Conservation (phyloP, 257 asterid species). For the Schizonepeta tenuifolia region DNA sequence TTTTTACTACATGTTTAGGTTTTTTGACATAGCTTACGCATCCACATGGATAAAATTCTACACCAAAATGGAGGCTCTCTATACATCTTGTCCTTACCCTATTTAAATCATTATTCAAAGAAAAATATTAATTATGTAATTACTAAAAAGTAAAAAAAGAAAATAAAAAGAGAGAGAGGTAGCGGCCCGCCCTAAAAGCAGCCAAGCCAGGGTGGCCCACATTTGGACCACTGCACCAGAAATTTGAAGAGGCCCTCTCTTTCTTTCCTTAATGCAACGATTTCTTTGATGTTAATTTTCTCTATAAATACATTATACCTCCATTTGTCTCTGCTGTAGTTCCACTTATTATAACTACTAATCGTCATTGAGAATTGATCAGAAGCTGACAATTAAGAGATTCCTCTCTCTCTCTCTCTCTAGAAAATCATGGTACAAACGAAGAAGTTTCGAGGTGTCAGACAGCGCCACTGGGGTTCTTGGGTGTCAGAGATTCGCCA, state of each 20-base stretch:
- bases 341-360: not conserved
- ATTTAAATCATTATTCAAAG: not conserved
- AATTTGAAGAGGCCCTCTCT: not conserved
- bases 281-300: not conserved
- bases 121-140: not conserved
- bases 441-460: slow-evolving; percentile 83
- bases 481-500: slow-evolving; percentile 98
- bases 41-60: slow-evolving; percentile 31
- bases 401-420: not conserved
- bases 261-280: not conserved
- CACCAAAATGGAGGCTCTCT: slow-evolving; percentile 28
- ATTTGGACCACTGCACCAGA: slow-evolving; percentile 27
- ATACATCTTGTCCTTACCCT: slow-evolving; percentile 15
- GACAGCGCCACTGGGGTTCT: slow-evolving; percentile 98
- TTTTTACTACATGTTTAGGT: too few species aligned
- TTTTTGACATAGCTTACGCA: too few species aligned
- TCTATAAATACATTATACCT: not conserved
- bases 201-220: slow-evolving; percentile 10
- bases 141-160: not conserved
- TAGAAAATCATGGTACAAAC: slow-evolving; percentile 59
- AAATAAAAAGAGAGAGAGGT: not conserved
- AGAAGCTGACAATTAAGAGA: not conserved
- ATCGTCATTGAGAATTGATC: not conserved
- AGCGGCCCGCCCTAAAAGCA: not conserved
- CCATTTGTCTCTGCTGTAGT: not conserved